Conservation (phyloP, 225 moss, liverwort and hornwort genomes). For the Marchantia polymorpha region DNA sequence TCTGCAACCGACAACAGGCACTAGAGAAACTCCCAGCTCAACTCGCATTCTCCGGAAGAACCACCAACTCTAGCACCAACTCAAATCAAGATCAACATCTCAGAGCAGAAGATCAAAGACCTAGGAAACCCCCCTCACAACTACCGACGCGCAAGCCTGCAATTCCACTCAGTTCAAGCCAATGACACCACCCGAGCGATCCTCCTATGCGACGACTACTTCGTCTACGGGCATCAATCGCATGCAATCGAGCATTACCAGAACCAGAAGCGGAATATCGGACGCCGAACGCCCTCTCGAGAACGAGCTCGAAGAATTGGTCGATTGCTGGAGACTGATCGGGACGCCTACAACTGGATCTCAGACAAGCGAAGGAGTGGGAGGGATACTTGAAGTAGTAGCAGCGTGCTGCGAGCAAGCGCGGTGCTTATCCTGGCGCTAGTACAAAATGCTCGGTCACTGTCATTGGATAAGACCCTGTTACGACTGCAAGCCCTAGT, state of each 20-base stretch:
- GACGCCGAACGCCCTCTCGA: neutral
- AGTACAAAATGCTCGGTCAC: neutral
- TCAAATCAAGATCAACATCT: neutral
- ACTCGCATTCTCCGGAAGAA: neutral
- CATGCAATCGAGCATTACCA: neutral
- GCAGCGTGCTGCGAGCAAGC: neutral
- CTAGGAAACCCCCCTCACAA: neutral
- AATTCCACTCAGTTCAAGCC: neutral
- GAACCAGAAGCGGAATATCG: neutral
- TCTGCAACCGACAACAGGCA: neutral
- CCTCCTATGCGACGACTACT: neutral
- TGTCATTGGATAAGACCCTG: slow-evolving; percentile 14
- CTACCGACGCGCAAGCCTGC: neutral
- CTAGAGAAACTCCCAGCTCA: neutral
- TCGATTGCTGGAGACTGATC: neutral
- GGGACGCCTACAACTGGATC: neutral
- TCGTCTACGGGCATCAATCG: neutral
- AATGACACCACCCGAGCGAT: neutral
- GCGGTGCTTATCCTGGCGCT: slow-evolving; percentile 5
- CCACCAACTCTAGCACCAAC: neutral
- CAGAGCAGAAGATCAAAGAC: neutral
- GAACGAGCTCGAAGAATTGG: neutral
- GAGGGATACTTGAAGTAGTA: neutral
- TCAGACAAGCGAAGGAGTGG: neutral
- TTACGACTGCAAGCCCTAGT: neutral